Conservation (phyloP, 192 early-diverging fungal species). For the Coemansia sp. region DNA sequence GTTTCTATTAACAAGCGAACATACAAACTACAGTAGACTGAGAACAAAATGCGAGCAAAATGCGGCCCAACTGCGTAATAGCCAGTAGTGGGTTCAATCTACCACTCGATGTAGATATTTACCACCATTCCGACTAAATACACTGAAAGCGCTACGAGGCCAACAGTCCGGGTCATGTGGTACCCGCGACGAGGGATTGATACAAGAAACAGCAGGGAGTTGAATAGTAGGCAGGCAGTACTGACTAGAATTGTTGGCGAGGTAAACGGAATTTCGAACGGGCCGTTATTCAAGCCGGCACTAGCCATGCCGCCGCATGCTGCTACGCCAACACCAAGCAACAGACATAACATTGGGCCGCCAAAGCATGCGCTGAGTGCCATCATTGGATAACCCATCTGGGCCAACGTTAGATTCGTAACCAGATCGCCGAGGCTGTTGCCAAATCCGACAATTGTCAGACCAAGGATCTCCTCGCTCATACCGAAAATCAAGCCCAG, state of each 20-base stretch:
- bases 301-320: conserved; percentile 59
- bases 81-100: conserved; percentile 1
- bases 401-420: conserved; percentile 88
- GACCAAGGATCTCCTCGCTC: conserved; percentile 76
- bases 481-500: conserved; percentile 75
- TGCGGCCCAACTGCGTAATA: background rate
- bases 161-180: conserved; percentile 60
- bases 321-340: conserved; percentile 83
- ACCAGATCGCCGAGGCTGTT: conserved; percentile 88
- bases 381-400: conserved; percentile 91
- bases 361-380: conserved; percentile 94
- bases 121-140: conserved; percentile 61
- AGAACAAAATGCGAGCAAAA: background rate
- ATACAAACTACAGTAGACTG: background rate
- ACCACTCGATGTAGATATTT: conserved; percentile 62
- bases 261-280: conserved; percentile 57
- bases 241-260: conserved; percentile 71
- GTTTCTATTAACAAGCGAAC: background rate
- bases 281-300: conserved; percentile 30
- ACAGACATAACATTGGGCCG: conserved; percentile 84
- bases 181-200: conserved; percentile 63
- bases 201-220: conserved; percentile 58
- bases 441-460: conserved; percentile 85
- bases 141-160: conserved; percentile 55
- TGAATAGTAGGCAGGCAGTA: conserved; percentile 63